Conservation (phyloP, 2,329 filamentous ascomycete species). For the Paramyrothecium sp. region DNA sequence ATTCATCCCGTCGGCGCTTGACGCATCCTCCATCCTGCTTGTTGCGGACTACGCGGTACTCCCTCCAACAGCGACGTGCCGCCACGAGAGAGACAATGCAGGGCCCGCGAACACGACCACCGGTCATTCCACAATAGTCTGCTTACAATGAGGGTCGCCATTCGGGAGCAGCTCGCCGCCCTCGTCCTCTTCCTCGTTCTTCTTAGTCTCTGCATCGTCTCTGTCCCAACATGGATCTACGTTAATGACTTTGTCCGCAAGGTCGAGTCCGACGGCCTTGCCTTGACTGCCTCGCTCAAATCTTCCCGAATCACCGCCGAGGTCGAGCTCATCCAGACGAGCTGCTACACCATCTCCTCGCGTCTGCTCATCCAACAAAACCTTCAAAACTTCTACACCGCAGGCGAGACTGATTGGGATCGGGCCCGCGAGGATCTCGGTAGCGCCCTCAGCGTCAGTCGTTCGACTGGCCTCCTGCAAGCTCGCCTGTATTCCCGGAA, state of each 20-base stretch:
- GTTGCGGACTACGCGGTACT: not conserved
- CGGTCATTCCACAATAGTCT: slow-evolving; percentile 17
- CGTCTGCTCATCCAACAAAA: slow-evolving; percentile 58
- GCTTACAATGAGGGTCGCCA: slow-evolving; percentile 73
- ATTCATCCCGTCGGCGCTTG: not conserved
- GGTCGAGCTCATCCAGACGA: slow-evolving; percentile 75
- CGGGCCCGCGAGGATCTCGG: slow-evolving; percentile 62
- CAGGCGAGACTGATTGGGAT: slow-evolving; percentile 55
- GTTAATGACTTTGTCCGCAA: slow-evolving; percentile 53
- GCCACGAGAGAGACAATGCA: slow-evolving; percentile 17
- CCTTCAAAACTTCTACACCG: slow-evolving; percentile 50
- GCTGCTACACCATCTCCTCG: slow-evolving; percentile 69
- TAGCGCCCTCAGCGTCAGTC: slow-evolving; percentile 65
- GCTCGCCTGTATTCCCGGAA: slow-evolving; percentile 72
- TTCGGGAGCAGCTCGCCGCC: slow-evolving; percentile 80
- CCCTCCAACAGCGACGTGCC: not conserved
- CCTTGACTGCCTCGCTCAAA: slow-evolving; percentile 82
- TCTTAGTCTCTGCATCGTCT: slow-evolving; percentile 72
- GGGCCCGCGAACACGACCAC: slow-evolving; percentile 17
- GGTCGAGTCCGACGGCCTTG: slow-evolving; percentile 60
- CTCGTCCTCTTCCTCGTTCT: slow-evolving; percentile 76
- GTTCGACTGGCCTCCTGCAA: slow-evolving; percentile 62
- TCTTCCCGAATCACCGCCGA: slow-evolving; percentile 77
- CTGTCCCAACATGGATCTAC: slow-evolving; percentile 70
- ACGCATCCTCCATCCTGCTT: not conserved